Percentiles rank a stretch among this genome's conserved stretches.
phyloP scores from a whole-genome alignment of 345 rosid species.

The Abelmoschus esculentus region DNA sequence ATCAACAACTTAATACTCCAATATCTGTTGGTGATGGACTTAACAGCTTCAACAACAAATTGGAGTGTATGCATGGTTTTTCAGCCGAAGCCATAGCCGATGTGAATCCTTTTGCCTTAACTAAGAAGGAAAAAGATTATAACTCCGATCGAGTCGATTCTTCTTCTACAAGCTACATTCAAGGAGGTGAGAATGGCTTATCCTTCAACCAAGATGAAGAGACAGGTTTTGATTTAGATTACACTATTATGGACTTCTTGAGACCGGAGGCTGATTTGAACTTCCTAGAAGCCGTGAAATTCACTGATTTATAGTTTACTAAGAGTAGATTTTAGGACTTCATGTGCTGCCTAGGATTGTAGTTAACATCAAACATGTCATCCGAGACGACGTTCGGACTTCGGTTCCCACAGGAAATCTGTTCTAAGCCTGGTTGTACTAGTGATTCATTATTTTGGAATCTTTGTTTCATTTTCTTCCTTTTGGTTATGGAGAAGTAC shows the following conservation, averaged over 20 bases:
- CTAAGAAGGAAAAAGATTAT: conserved; percentile 1
- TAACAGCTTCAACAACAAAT: not conserved
- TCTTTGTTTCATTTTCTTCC: no score
- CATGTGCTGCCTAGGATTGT: no score
- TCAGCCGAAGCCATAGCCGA: not conserved
- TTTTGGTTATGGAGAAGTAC: no score
- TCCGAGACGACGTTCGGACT: no score
- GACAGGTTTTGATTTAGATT: not conserved
- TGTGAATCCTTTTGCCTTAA: conserved; percentile 1
- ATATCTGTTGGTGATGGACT: not conserved
- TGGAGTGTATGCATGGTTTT: not conserved
- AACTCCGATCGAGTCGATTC: conserved; percentile 10
- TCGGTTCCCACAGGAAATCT: no score
- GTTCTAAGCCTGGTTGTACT: no score
- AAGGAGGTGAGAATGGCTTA: conserved; percentile 1
- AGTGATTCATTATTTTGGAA: no score
- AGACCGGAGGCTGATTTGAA: conserved; percentile 23
- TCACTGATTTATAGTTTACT: conserved; percentile 16
- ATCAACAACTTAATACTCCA: not conserved
- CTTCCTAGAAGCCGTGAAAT: conserved; percentile 15
- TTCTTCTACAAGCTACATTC: not conserved
- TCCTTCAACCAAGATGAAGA: not conserved
- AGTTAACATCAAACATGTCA: no score
- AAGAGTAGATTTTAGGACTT: no score
- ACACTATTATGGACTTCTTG: conserved; percentile 2